A percentile compares a stretch with the other conserved stretches of the same genome.
Conservation (phyloP, 306 rosid species). For the Trifolium repens region DNA sequence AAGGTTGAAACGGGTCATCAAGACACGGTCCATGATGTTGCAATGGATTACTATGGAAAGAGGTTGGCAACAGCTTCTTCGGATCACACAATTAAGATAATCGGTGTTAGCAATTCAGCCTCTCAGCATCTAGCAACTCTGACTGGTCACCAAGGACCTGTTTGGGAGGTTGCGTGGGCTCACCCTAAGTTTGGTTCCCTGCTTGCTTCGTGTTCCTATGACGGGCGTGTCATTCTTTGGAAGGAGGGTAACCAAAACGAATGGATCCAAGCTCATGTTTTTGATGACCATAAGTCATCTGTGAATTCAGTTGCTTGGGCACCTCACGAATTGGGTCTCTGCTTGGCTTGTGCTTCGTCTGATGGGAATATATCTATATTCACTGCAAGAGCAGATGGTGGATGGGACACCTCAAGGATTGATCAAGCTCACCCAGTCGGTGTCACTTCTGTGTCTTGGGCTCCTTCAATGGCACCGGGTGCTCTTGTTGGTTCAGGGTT, state of each 20-base stretch:
- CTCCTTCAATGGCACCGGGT: conserved; percentile 79
- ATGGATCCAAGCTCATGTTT: conserved; percentile 77
- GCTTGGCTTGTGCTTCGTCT: conserved; percentile 83
- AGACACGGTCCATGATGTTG: conserved; percentile 76
- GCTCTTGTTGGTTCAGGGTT: conserved; percentile 78
- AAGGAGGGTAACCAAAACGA: conserved; percentile 85
- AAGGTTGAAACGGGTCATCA: conserved; percentile 87
- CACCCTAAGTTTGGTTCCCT: conserved; percentile 84
- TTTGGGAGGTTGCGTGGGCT: conserved; percentile 87
- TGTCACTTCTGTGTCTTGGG: conserved; percentile 95
- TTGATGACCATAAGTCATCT: conserved; percentile 73
- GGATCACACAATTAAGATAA: conserved; percentile 82
- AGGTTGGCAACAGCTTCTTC: conserved; percentile 85
- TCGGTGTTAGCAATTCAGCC: conserved; percentile 72
- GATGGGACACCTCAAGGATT: conserved; percentile 77
- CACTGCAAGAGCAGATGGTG: conserved; percentile 76
- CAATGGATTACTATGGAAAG: conserved; percentile 87
- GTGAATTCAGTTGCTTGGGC: conserved; percentile 94
- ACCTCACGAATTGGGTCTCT: conserved; percentile 86
- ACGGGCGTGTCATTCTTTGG: conserved; percentile 77
- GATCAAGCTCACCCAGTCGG: conserved; percentile 87
- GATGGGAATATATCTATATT: conserved; percentile 86
- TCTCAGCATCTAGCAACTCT: conserved; percentile 81
- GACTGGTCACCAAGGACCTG: conserved; percentile 83
- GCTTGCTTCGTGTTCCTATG: conserved; percentile 79